These are phyloP conservation scores for Barnettozyma populi DNA, from an alignment of 805 yeast species.

Conservation along the genomic window DNA sequence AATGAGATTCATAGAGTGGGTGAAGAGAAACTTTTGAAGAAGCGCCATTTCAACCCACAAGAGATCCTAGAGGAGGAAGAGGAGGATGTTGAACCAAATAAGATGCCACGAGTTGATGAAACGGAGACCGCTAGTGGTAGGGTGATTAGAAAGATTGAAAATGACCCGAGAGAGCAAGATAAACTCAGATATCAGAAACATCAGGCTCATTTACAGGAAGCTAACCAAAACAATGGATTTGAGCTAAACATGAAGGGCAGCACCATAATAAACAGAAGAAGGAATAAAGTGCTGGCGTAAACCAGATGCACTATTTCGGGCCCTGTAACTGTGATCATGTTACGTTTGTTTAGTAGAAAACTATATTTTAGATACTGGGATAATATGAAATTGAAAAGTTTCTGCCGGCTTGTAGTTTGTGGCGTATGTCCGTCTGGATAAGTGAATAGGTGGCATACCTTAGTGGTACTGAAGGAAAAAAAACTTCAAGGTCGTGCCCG, in stretches of 20 bases:
- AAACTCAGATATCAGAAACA: conserved; percentile 7
- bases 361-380: neutral
- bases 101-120: conserved; percentile 12
- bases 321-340: neutral
- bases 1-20: conserved; percentile 71
- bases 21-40: conserved; percentile 19
- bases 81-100: conserved; percentile 12
- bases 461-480: too few species aligned
- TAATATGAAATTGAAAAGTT: too few species aligned
- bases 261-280: conserved; percentile 37
- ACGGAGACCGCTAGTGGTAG: conserved; percentile 19
- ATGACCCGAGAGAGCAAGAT: conserved; percentile 8
- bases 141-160: conserved; percentile 13
- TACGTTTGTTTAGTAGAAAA: neutral
- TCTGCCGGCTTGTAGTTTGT: neutral
- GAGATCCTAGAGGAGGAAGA: conserved; percentile 26
- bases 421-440: too few species aligned
- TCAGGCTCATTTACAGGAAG: conserved; percentile 11
- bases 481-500: conserved; percentile 28
- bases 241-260: conserved; percentile 33
- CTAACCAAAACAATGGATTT: conserved; percentile 24
- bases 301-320: neutral
- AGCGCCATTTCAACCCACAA: conserved; percentile 7
- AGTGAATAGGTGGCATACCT: too few species aligned
- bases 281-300: conserved; percentile 17